Conservation (phyloP, 2,329 filamentous ascomycete species). For the Aspergillus sp. region DNA sequence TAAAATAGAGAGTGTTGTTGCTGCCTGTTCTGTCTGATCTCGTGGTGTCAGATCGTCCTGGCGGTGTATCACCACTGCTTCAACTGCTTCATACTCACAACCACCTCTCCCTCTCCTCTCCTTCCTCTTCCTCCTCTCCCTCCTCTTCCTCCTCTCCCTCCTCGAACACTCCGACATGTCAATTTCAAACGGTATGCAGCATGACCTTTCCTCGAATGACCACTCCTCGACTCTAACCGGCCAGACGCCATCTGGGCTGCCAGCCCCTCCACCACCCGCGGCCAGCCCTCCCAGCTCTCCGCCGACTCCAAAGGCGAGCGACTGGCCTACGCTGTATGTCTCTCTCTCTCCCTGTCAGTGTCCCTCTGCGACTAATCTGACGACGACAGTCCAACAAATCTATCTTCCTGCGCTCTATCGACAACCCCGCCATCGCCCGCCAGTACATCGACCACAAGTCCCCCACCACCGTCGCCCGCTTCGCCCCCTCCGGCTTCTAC, state of each 20-base stretch:
- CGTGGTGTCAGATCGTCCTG: too few species aligned
- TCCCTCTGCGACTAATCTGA: too few species aligned
- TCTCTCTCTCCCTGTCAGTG: conserved; percentile 5
- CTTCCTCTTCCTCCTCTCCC: conserved; percentile 1
- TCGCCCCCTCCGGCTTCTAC: conserved; percentile 90
- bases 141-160: conserved; percentile 2
- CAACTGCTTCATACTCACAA: conserved; percentile 1
- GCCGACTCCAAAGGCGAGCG: conserved; percentile 81
- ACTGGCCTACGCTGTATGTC: conserved; percentile 78
- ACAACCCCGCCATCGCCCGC: conserved; percentile 71
- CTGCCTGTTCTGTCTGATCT: too few species aligned
- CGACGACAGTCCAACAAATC: conserved; percentile 88
- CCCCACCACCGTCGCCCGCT: conserved; percentile 82
- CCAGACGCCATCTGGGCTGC: conserved; percentile 74
- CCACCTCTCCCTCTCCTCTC: not conserved
- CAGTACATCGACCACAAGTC: conserved; percentile 91
- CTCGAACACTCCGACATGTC: conserved; percentile 28
- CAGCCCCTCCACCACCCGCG: conserved; percentile 70
- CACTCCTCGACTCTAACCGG: too few species aligned
- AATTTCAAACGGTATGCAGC: conserved; percentile 35
- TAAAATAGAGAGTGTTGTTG: too few species aligned
- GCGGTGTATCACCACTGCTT: conserved; percentile 1
- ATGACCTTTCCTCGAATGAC: too few species aligned
- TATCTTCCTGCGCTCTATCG: conserved; percentile 89
- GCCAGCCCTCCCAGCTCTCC: conserved; percentile 81